Evolutionary conservation across 345 rosid genomes (phyloP), one percentile per base, ranked within the genome.

Genomic region (Boechera divaricarpa): DNA sequence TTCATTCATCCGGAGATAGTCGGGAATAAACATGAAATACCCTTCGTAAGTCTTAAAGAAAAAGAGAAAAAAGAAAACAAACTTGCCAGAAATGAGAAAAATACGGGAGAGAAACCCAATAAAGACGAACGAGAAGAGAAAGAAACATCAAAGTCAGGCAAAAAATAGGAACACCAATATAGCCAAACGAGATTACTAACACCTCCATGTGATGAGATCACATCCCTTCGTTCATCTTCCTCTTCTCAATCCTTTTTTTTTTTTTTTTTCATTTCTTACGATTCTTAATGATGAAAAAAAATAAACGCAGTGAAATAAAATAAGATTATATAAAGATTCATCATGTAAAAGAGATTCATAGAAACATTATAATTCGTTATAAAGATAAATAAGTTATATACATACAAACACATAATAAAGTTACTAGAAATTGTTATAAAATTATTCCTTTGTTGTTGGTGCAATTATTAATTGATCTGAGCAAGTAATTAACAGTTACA

Each of bases 401-500:
- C 45, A 32, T 16, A 32, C 4, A 24, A 39, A 26, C 67, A 63
- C 21, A 39, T 29, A 32, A 42, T 11, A 70, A n/a, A 5, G 24
- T 31, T 32, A 44, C 16, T 42, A 1, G 16, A 16, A 16, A 16
- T 16, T 16, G 16, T 16, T 16, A 16, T 16, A 16, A 21, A 31
- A 54, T 4, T 12, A 29, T 26, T 56, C 21, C 32, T 13, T 66
- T 66, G 4, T 59, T 76, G 52, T 64, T 48, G 70, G 70, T 69
- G 57, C 35, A 61, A 11, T 33, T 41, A 76, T 29, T 61, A 36
- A 61, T 76, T 52, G 64, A 76, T 61, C 76, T 71, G 59, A 57
- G 82, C 70, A 67, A 70, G 74, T 76, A 77, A 74, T 63, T 74
- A 60, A 77, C 79, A 39, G 63, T 77, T 73, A 67, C 68, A 47